Evolutionary conservation across 1,139 yeast genomes (phyloP).

Genomic region (Candida tetrigidarum): DNA sequence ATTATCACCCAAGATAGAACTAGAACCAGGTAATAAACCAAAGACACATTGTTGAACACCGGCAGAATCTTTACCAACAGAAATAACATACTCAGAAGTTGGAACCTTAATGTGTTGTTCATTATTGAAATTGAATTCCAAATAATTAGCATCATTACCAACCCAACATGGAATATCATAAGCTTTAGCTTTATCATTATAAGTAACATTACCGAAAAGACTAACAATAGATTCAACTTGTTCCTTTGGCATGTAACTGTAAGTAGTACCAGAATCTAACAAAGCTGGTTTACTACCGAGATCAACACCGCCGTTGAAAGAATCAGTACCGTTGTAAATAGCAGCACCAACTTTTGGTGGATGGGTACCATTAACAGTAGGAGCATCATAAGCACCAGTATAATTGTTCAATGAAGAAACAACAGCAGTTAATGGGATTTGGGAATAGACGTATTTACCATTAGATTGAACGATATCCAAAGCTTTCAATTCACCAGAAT

Average conservation of each 20-base stretch:
- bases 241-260: conserved; percentile 29
- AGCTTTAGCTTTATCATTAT: conserved; percentile 23
- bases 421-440: conserved; percentile 20
- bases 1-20: conserved; percentile 37
- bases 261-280: conserved; percentile 47
- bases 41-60: conserved; percentile 18
- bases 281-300: conserved; percentile 23
- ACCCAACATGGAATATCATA: conserved; percentile 35
- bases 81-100: conserved; percentile 21
- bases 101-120: conserved; percentile 29
- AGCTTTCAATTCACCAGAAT: conserved; percentile 42
- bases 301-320: conserved; percentile 17
- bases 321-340: conserved; percentile 16
- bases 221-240: conserved; percentile 21
- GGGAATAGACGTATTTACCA: conserved; percentile 17
- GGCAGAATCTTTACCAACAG: conserved; percentile 20
- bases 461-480: conserved; percentile 23
- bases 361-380: conserved; percentile 17
- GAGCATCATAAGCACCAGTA: conserved; percentile 9
- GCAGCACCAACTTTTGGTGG: conserved; percentile 15
- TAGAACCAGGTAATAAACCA: conserved; percentile 16
- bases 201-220: conserved; percentile 19
- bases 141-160: conserved; percentile 25
- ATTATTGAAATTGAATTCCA: conserved; percentile 31
- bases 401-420: conserved; percentile 18